Evolutionary conservation across 768 basidiomycete species (phyloP).

Genomic region (Rhizopogon vinicolor): DNA sequence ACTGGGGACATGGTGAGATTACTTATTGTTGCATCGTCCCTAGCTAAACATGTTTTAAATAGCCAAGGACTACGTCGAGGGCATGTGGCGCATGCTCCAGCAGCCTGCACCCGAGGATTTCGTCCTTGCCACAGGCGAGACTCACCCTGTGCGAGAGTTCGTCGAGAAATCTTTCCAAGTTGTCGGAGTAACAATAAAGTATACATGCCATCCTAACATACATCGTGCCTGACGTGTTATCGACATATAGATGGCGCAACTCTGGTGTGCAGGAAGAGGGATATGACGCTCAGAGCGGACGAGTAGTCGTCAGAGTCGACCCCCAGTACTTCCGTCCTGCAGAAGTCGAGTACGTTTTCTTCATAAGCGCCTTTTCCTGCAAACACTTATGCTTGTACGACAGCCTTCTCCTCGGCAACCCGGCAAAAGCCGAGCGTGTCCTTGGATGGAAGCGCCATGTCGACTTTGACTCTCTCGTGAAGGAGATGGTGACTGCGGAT

Average conservation of each 20-base stretch:
- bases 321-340: conserved; percentile 90
- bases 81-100: conserved; percentile 98
- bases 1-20: conserved; percentile 91
- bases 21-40: not conserved
- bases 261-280: conserved; percentile 74
- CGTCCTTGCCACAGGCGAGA: conserved; percentile 94
- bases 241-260: conserved; percentile 64
- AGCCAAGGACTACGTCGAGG: conserved; percentile 92
- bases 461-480: conserved; percentile 78
- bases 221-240: not conserved
- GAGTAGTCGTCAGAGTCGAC: conserved; percentile 80
- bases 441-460: conserved; percentile 92
- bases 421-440: conserved; percentile 81
- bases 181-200: conserved; percentile 67
- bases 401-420: conserved; percentile 82
- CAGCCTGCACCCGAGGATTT: conserved; percentile 82
- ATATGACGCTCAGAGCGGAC: conserved; percentile 62
- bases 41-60: not conserved
- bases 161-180: conserved; percentile 81
- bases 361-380: not conserved
- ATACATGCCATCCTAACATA: conserved; percentile 13
- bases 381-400: not conserved
- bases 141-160: conserved; percentile 90
- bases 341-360: conserved; percentile 79
- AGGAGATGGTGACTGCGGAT: conserved; percentile 89